Evolutionary conservation across 73 alveolate genomes (phyloP), one percentile per base, ranked within the genome.

Genomic region (Diophrys sp.): DNA sequence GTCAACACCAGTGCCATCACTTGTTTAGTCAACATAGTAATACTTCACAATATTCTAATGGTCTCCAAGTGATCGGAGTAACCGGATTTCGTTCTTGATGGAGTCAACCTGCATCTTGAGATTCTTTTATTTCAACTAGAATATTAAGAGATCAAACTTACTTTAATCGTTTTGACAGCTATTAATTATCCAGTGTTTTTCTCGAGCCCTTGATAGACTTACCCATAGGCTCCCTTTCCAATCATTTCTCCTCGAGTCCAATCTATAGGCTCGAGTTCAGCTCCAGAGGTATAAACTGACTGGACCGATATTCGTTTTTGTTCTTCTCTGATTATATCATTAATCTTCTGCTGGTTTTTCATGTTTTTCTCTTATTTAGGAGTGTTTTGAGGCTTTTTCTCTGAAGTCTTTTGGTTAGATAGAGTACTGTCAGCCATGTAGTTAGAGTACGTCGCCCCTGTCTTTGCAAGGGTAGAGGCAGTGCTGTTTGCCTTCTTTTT

Each of bases 181-280:
- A 83, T 74, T 0, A 88, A 75, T 67, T 81, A 62, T 0, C 98
- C 98, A 68, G 87, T 95, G 24, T 85, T 85, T 54, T 66, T 74
- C 62, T 95, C 91, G 53, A 96, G 74, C 32, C 96, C 95, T 85
- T 92, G 87, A 71, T 90, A 88, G 33, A 96, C 99, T 75, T 87
- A 84, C 1, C 99, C 99, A 91, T 89, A 96, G 11, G 98, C 90
- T 0, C 99, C 99, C 75, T 84, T 78, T 1, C 99, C 99, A 26
- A 96, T 56, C 54, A 87, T 78, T 34, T 96, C 95, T n/a, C 98
- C 88, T 62, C 75, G 67, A 5, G 71, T 56, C 77, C 87, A 86
- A 1, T 79, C 87, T 33, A 80, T 73, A 44, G 62, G 62, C 18
- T 44, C 62, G 18, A 44, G 62, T 44, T 44, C 62, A 44, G 62